These are phyloP conservation scores for Globisporangium parvum DNA, from an alignment of 352 stramenopile genomes.

Conservation along the genomic window DNA sequence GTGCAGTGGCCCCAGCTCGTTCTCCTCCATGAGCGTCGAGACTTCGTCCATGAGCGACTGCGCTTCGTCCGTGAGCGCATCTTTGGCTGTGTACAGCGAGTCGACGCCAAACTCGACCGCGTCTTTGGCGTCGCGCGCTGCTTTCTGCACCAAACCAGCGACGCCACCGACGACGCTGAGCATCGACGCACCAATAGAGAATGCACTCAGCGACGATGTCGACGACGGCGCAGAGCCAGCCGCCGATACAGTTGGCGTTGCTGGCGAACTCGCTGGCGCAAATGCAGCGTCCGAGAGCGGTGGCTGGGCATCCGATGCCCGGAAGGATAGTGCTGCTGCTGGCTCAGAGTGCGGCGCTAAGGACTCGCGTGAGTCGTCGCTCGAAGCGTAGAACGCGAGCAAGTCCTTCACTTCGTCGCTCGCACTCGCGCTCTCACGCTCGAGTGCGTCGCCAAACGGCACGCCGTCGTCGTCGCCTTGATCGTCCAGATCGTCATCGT, in stretches of 20 bases:
- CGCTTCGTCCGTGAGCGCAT: constrained; percentile 60
- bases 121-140: constrained; percentile 70
- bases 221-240: constrained; percentile 12
- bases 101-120: constrained; percentile 67
- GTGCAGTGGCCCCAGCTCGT: neutral
- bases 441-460: constrained; percentile 16
- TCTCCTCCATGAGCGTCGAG: constrained; percentile 45
- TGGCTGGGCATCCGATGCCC: neutral
- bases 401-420: constrained; percentile 13
- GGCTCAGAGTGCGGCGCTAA: neutral
- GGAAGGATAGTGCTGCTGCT: neutral
- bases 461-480: constrained; percentile 18
- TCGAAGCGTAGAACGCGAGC: no score
- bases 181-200: constrained; percentile 53
- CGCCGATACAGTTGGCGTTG: constrained; percentile 12
- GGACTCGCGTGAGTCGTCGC: neutral
- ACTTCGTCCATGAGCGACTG: constrained; percentile 59
- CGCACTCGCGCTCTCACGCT: constrained; percentile 23
- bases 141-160: constrained; percentile 64
- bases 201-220: constrained; percentile 32
- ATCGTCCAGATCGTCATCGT: constrained; percentile 43
- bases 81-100: constrained; percentile 64
- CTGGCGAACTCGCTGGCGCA: constrained; percentile 7
- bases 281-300: neutral
- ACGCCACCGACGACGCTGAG: constrained; percentile 63